Percentiles rank a stretch among this genome's conserved stretches.
phyloP scores from a whole-genome alignment of 108 stramenopile species.

The Fragilaria radians region DNA sequence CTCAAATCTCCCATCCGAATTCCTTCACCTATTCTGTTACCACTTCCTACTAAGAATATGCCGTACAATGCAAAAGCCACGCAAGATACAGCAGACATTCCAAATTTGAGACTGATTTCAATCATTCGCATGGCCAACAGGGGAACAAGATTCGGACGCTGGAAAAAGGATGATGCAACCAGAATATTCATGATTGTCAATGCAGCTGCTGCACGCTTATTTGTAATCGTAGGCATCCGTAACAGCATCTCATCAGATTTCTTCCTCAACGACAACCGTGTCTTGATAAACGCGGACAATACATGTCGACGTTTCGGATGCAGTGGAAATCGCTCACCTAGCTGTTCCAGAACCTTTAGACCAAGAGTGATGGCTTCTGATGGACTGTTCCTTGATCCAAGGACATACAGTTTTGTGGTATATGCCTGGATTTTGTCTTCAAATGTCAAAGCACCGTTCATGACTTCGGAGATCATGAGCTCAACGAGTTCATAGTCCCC shows the following conservation, averaged over 20 bases:
- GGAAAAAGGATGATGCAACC: constrained; percentile 2
- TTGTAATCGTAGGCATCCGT: background rate
- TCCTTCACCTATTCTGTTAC: constrained; percentile 23
- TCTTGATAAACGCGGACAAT: constrained; percentile 4
- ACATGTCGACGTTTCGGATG: constrained; percentile 8
- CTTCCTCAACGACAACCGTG: constrained; percentile 12
- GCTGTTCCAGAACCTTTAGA: constrained; percentile 17
- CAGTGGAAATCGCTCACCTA: constrained; percentile 23
- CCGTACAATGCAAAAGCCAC: constrained; percentile 40
- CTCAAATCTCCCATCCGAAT: constrained; percentile 35
- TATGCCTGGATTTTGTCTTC: constrained; percentile 35
- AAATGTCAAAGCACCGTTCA: constrained; percentile 19
- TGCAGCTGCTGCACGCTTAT: constrained; percentile 18
- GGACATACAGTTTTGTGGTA: constrained; percentile 22
- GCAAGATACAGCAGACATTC: constrained; percentile 19
- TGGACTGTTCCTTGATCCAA: constrained; percentile 8
- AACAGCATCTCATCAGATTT: constrained; percentile 3
- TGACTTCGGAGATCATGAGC: constrained; percentile 14
- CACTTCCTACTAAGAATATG: constrained; percentile 10
- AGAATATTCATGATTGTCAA: constrained; percentile 40
- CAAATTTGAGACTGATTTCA: constrained; percentile 21
- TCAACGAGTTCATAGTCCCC: constrained; percentile 28
- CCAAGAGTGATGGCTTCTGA: constrained; percentile 13
- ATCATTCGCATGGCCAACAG: constrained; percentile 39
- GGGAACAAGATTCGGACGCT: constrained; percentile 13